Evolutionary conservation across 768 basidiomycete genomes (phyloP).

Genomic region (Lactarius akahatsu): DNA sequence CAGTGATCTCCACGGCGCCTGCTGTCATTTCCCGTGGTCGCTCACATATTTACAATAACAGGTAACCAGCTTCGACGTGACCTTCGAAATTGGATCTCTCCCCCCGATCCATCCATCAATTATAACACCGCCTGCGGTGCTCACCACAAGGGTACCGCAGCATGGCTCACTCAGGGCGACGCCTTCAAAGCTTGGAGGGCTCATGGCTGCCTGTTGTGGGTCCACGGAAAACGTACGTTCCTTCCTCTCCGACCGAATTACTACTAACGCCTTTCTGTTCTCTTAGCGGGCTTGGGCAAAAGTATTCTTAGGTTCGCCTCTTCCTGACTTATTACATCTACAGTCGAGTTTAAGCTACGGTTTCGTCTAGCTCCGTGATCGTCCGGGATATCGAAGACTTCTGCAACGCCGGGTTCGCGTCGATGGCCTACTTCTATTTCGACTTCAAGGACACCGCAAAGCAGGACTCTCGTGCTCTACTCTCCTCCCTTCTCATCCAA

Average conservation of each 20-base stretch:
- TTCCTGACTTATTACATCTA: rapidly evolving
- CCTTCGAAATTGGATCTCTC: slow-evolving; percentile 1
- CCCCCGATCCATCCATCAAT: slow-evolving; percentile 9
- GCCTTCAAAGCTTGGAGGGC: not conserved
- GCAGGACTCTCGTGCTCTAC: not conserved
- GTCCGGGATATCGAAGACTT: not conserved
- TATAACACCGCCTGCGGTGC: not conserved
- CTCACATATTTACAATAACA: not conserved
- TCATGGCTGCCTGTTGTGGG: not conserved
- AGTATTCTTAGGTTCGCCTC: slow-evolving; percentile 6
- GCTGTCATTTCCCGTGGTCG: not conserved
- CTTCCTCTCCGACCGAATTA: not conserved
- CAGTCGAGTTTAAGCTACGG: not conserved
- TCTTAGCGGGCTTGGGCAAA: slow-evolving; percentile 12
- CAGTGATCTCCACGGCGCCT: not conserved
- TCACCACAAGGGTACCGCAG: not conserved
- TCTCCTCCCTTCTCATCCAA: slow-evolving; percentile 7
- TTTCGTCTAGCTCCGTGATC: not conserved
- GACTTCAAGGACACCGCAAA: not conserved
- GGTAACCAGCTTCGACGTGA: not conserved
- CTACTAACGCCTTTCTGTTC: not conserved
- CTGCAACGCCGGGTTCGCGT: not conserved
- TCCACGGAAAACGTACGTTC: slow-evolving; percentile 2
- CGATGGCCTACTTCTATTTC: not conserved
- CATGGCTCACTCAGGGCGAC: not conserved